Evolutionary conservation across 805 yeast genomes (phyloP).

Genomic region (Teunomyces pallodes): DNA sequence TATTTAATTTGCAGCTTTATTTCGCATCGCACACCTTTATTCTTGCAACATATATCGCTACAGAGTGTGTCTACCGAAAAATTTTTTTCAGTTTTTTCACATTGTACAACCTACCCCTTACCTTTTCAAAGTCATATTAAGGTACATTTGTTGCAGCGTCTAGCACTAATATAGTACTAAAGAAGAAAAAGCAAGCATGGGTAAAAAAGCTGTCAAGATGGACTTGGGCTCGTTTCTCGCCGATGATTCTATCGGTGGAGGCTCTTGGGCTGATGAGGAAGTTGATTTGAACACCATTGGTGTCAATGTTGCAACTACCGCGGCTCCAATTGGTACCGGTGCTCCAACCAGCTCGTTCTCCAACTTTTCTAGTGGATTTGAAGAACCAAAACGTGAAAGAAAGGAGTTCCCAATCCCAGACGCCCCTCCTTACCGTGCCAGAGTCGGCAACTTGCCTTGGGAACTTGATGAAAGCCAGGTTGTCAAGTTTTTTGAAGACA

Average conservation of each 20-base stretch:
- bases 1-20: background rate
- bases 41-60: background rate
- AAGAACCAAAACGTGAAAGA: conserved; percentile 47
- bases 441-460: conserved; percentile 82
- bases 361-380: conserved; percentile 12
- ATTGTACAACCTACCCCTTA: background rate
- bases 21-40: too few relatives aligned
- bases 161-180: background rate
- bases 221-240: conserved; percentile 82
- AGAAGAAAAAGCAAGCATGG: conserved; percentile 12
- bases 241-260: conserved; percentile 69
- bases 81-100: background rate
- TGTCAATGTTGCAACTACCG: conserved; percentile 38
- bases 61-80: conserved; percentile 2
- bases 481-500: conserved; percentile 58
- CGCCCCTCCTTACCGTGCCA: conserved; percentile 88
- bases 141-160: background rate
- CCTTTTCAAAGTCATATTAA: background rate
- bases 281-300: conserved; percentile 67
- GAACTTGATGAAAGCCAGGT: conserved; percentile 67
- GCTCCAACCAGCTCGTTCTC: conserved; percentile 6
- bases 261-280: conserved; percentile 85
- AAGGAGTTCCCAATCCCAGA: conserved; percentile 85
- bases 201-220: conserved; percentile 66
- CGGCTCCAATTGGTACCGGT: conserved; percentile 15